A percentile compares a stretch with the other conserved stretches of the same genome.
Conservation (phyloP, 495 filamentous ascomycete genomes). For the Tricharina praecox region DNA sequence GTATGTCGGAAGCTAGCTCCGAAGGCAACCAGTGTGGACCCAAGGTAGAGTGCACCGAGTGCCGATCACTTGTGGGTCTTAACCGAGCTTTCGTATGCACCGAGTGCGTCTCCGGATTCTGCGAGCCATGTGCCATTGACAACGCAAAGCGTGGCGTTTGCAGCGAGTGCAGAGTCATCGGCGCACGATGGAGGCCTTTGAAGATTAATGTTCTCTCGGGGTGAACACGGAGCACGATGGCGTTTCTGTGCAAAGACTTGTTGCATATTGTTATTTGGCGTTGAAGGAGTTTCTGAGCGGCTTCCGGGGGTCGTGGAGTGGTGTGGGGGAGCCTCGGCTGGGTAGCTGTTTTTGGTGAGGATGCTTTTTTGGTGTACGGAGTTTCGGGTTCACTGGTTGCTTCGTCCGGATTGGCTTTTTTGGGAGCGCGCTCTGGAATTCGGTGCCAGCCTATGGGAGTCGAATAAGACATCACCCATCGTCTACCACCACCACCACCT, state of each 20-base stretch:
- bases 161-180: constrained; percentile 22
- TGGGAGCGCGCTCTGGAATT: too few relatives aligned
- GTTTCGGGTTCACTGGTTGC: too few relatives aligned
- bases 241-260: neutral
- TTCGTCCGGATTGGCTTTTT: too few relatives aligned
- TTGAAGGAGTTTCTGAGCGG: neutral
- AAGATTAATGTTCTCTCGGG: constrained; percentile 10
- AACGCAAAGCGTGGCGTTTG: constrained; percentile 20
- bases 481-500: too few relatives aligned
- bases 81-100: constrained; percentile 21
- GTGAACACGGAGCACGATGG: too few relatives aligned
- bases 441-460: too few relatives aligned
- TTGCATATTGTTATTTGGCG: neutral
- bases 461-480: too few relatives aligned
- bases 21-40: constrained; percentile 10
- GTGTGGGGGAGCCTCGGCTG: neutral
- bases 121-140: constrained; percentile 19
- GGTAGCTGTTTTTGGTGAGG: too few relatives aligned
- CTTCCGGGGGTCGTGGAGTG: neutral
- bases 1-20: constrained; percentile 17
- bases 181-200: constrained; percentile 24
- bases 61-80: constrained; percentile 15
- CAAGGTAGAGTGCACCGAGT: constrained; percentile 18
- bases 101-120: constrained; percentile 26
- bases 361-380: too few relatives aligned